A percentile compares a stretch with the other conserved stretches of the same genome.
phyloP scores from a whole-genome alignment of 805 yeast genomes.

The Torulaspora indica region DNA sequence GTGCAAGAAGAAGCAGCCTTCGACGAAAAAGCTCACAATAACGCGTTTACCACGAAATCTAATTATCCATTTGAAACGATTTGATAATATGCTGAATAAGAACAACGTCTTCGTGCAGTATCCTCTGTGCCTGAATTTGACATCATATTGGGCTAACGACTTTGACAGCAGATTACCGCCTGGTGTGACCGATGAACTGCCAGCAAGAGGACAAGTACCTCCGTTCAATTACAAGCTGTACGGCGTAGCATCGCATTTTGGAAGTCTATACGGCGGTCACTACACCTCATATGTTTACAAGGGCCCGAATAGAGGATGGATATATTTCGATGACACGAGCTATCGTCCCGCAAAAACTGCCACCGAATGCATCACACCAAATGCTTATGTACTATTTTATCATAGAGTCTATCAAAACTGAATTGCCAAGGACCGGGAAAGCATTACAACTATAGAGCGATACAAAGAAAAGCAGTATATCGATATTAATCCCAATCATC shows the following conservation, averaged over 20 bases:
- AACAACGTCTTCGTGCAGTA: constrained; percentile 63
- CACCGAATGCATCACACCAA: constrained; percentile 55
- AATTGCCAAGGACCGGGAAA: neutral
- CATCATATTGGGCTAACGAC: constrained; percentile 54
- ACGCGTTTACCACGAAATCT: constrained; percentile 74
- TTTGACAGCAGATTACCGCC: constrained; percentile 27
- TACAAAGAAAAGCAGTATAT: neutral
- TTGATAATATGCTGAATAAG: constrained; percentile 46
- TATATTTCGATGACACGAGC: constrained; percentile 73
- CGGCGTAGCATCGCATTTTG: constrained; percentile 81
- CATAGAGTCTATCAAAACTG: constrained; percentile 37
- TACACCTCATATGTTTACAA: constrained; percentile 78
- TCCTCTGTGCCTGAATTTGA: constrained; percentile 62
- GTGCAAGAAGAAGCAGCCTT: constrained; percentile 58
- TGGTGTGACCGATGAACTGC: constrained; percentile 34
- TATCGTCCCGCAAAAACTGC: constrained; percentile 49
- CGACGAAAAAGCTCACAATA: constrained; percentile 65
- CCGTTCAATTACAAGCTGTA: constrained; percentile 73
- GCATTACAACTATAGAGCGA: constrained; percentile 1
- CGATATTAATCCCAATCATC: constrained; percentile 55
- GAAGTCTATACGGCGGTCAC: constrained; percentile 80
- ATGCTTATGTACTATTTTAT: constrained; percentile 83
- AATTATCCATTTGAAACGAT: constrained; percentile 82
- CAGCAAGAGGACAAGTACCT: constrained; percentile 70
- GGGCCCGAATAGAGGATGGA: constrained; percentile 60